Evolutionary conservation across 106 monocot genomes (phyloP).

Genomic region (Phalaenopsis aphrodite): DNA sequence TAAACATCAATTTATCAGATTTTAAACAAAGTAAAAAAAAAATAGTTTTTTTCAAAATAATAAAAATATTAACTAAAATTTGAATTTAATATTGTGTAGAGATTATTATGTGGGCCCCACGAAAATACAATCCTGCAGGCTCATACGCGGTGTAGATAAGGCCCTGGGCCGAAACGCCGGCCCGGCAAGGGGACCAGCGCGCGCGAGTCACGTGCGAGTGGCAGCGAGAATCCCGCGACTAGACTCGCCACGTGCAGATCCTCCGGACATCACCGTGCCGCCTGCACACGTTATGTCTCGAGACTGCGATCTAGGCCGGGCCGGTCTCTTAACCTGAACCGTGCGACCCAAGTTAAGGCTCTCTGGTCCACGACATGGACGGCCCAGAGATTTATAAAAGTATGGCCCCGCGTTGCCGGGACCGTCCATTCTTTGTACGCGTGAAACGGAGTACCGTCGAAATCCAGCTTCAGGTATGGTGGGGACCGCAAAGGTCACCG

Average conservation of each 20-base stretch:
- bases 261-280: no score
- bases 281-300: not conserved
- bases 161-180: not conserved
- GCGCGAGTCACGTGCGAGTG: not conserved
- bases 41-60: no score
- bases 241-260: not conserved
- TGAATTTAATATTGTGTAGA: no score
- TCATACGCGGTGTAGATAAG: not conserved
- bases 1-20: no score
- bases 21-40: no score
- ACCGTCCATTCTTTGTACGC: no score
- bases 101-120: not conserved
- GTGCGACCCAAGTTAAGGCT: not conserved
- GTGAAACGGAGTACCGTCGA: no score
- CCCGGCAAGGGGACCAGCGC: not conserved
- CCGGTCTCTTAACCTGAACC: not conserved
- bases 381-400: not conserved
- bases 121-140: not conserved
- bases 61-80: no score
- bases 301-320: not conserved
- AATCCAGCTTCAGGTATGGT: no score
- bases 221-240: not conserved
- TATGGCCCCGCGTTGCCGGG: no score
- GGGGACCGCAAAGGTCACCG: no score
- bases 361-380: not conserved